These are phyloP conservation scores for Citrus maxima DNA, from an alignment of 345 rosid genomes.

Conservation along the genomic window DNA sequence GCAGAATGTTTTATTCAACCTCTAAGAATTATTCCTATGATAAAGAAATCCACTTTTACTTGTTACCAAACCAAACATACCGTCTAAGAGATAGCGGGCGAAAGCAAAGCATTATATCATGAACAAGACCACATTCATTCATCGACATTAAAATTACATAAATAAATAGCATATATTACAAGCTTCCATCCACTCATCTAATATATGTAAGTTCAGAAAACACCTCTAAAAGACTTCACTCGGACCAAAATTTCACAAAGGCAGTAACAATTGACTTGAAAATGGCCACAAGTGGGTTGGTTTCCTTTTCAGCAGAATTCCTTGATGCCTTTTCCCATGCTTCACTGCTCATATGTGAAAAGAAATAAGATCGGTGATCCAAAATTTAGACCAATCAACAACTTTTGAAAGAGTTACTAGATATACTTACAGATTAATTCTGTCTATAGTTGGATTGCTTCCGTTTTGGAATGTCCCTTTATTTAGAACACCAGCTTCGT, in stretches of 20 bases:
- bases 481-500: conserved; percentile 28
- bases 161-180: neutral
- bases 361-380: neutral
- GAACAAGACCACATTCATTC: neutral
- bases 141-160: neutral
- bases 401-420: neutral
- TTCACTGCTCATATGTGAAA: conserved; percentile 47
- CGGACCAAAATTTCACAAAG: conserved; percentile 75
- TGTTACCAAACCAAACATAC: neutral
- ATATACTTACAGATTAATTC: conserved; percentile 71
- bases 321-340: conserved; percentile 62
- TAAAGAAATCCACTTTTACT: neutral
- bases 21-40: neutral
- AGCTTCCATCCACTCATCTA: neutral
- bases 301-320: conserved; percentile 24
- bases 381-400: neutral
- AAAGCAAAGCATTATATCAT: neutral
- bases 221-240: conserved; percentile 24
- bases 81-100: neutral
- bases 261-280: conserved; percentile 56
- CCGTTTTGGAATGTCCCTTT: conserved; percentile 29
- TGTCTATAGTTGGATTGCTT: conserved; percentile 49
- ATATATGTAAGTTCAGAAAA: neutral
- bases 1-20: no score
- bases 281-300: conserved; percentile 47